Base-by-base conservation (phyloP, 306 rosid species). In the Fragaria ananassa region DNA sequence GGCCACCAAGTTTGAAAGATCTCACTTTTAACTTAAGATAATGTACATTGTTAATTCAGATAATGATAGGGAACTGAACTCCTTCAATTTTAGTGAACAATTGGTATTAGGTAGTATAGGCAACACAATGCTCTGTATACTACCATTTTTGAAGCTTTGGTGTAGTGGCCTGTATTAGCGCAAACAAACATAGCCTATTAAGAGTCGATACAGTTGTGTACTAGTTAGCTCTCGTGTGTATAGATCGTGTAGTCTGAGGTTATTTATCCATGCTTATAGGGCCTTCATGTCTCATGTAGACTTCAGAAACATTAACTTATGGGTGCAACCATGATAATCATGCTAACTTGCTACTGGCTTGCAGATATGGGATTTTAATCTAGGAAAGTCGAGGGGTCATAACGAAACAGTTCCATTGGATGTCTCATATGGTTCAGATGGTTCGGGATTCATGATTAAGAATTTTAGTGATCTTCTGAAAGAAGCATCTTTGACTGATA, bases 301-400 rank as follows among this genome's bases (percentile, higher is more conserved):
- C 25, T 17, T 71, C 0, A 29, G 44, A 50, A 10, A 31, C 62
- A 29, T 8, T 29, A 1, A 47, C 15, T 2, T 9, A 10, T 51
- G 29, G 50, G 41, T 70, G 74, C 42, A 4, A 12, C 27, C 21
- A 6, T 71, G 63, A 13, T n/a, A n/a, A 17, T 72, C 75, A 53
- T n/a, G 12, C 78, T 75, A 65, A 62, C 29, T 76, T 67, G 37
- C 66, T 80, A 15, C 62, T 79, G 58, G 72, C 50, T 70, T 68
- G 78, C 83, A 90, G 95, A 86, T 90, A 68, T 90, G 95, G 95
- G 95, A 90, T 80, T 90, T 90, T 42, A 61, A 81, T 72, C 80
- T 81, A 70, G 95, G 92, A 67, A 79, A 58, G 65, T 74, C 39
- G 42, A 83, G 90, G 83, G 84, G 46, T 46, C 81, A 72, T 13